Evolutionary conservation across 164 flowering plant genomes (phyloP).

Genomic region (Stephania japonica): DNA sequence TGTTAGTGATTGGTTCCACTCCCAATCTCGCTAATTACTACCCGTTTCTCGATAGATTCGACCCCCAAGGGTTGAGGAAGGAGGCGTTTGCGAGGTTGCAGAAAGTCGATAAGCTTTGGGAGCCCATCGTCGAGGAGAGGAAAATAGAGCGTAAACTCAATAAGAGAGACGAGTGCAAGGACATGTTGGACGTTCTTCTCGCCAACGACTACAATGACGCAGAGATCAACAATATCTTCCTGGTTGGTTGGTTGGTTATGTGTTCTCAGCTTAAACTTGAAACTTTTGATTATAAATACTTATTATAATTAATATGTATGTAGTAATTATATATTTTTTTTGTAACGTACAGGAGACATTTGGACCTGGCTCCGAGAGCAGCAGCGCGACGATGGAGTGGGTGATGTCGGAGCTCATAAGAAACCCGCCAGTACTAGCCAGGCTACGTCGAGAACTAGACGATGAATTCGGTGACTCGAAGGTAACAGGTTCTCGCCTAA

Average conservation of each 20-base stretch:
- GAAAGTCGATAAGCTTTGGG: neutral
- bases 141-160: neutral
- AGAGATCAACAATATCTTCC: neutral
- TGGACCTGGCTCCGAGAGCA: neutral
- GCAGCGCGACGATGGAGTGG: neutral
- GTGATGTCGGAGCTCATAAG: neutral
- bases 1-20: neutral
- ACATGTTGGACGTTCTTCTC: neutral
- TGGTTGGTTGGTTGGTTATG: neutral
- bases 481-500: neutral
- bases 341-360: neutral
- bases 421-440: neutral
- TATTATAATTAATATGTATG: too few species aligned
- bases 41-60: neutral
- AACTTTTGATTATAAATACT: neutral
- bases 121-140: neutral
- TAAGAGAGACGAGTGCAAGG: neutral
- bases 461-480: neutral
- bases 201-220: neutral
- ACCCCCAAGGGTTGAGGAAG: neutral
- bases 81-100: neutral
- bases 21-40: neutral
- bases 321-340: too few species aligned
- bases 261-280: too few species aligned
- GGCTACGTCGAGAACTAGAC: neutral